Conservation (phyloP, 257 asterid species). For the Ophiorrhiza pumila region DNA sequence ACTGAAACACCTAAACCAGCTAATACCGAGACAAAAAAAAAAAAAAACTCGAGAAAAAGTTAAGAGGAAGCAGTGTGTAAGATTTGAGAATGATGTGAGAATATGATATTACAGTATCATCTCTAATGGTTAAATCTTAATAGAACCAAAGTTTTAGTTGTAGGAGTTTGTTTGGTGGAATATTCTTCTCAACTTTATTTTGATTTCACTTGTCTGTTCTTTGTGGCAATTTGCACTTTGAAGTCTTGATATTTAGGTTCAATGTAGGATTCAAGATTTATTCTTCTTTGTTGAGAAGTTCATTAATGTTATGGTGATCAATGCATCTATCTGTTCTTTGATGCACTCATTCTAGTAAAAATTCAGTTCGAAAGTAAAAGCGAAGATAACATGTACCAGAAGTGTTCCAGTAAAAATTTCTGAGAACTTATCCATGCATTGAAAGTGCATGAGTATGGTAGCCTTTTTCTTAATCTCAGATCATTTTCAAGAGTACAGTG, state of each 20-base stretch:
- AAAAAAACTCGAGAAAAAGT: conserved; percentile 8
- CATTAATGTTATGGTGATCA: neutral
- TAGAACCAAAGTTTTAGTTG: neutral
- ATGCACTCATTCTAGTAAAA: too few species aligned
- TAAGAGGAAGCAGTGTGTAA: conserved; percentile 7
- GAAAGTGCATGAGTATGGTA: neutral
- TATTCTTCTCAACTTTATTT: neutral
- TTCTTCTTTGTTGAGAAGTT: neutral
- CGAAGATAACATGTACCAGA: neutral
- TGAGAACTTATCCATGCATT: neutral
- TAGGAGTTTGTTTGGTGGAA: neutral
- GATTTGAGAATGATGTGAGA: neutral
- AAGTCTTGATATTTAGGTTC: neutral
- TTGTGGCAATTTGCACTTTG: neutral
- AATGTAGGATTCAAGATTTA: neutral
- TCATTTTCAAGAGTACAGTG: neutral
- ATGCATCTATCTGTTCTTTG: neutral
- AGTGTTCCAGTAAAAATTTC: neutral
- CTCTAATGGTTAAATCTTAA: neutral
- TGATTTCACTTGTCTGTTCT: neutral
- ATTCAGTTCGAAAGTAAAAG: neutral
- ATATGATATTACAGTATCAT: neutral
- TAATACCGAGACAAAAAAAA: neutral
- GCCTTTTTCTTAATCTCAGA: neutral
- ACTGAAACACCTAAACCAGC: conserved; percentile 13